Conservation (phyloP, 2,329 filamentous ascomycete genomes). For the Clarireedia hainanense region DNA sequence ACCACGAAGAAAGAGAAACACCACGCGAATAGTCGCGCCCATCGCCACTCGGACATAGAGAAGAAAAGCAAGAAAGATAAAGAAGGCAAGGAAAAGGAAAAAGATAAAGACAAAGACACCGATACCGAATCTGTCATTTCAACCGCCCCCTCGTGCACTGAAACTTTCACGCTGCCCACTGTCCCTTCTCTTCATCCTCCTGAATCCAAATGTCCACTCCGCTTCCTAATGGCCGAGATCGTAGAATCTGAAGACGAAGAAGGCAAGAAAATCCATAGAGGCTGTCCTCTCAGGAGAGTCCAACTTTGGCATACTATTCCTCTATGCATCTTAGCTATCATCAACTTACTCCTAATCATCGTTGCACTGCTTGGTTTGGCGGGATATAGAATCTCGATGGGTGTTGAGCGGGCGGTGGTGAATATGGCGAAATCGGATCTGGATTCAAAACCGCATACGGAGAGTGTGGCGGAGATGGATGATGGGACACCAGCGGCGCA, state of each 20-base stretch:
- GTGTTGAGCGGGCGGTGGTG: conserved; percentile 12
- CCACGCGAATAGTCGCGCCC: conserved; percentile 18
- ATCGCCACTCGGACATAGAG: conserved; percentile 16
- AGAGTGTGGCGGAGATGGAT: conserved; percentile 10
- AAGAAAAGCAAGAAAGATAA: conserved; percentile 23
- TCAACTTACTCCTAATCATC: conserved; percentile 24
- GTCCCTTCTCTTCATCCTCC: conserved; percentile 9
- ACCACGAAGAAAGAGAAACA: conserved; percentile 23
- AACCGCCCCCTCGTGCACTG: conserved; percentile 12
- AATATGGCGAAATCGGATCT: conserved; percentile 13
- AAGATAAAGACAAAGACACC: conserved; percentile 21
- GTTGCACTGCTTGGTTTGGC: conserved; percentile 23
- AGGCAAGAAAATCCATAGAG: conserved; percentile 8
- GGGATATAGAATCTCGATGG: conserved; percentile 18
- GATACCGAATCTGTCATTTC: conserved; percentile 19
- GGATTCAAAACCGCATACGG: conserved; percentile 10
- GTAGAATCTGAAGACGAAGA: conserved; percentile 14
- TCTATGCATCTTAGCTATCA: conserved; percentile 21
- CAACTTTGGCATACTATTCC: conserved; percentile 26
- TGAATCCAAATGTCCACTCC: conserved; percentile 21
- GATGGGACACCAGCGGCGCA: background rate
- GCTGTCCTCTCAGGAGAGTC: conserved; percentile 21
- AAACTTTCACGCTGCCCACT: conserved; percentile 3
- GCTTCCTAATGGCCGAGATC: conserved; percentile 21
- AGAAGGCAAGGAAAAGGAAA: conserved; percentile 22